Evolutionary conservation across 352 stramenopile species (phyloP).

Genomic region (Globisporangium rhizosaccharum): DNA sequence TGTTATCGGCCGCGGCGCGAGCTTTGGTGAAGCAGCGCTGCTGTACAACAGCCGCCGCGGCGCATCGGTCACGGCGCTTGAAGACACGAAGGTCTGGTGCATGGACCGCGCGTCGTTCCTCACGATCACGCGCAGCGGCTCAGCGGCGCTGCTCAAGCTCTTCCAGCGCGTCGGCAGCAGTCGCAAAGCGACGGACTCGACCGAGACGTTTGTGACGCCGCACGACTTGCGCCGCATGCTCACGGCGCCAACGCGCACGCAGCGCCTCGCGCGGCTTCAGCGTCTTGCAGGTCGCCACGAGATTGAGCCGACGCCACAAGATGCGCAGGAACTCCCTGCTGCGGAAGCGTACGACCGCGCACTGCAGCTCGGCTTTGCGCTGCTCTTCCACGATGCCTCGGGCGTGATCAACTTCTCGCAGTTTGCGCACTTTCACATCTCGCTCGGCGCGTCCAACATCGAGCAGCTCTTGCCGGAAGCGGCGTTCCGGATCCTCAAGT

Average conservation of each 20-base stretch:
- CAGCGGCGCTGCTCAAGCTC: slow-evolving; percentile 64
- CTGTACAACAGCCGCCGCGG: slow-evolving; percentile 95
- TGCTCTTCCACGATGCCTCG: slow-evolving; percentile 70
- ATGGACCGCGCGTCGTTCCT: slow-evolving; percentile 87
- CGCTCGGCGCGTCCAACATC: slow-evolving; percentile 53
- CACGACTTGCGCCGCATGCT: slow-evolving; percentile 58
- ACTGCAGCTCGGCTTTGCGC: slow-evolving; percentile 48
- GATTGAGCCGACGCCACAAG: neutral
- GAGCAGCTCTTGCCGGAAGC: slow-evolving; percentile 75
- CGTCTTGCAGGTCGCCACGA: slow-evolving; percentile 12
- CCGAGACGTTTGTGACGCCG: slow-evolving; percentile 58
- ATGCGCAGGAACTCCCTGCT: slow-evolving; percentile 13
- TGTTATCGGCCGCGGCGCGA: slow-evolving; percentile 59
- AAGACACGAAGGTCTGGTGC: slow-evolving; percentile 91
- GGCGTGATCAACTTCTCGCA: slow-evolving; percentile 85
- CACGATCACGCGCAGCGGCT: slow-evolving; percentile 80
- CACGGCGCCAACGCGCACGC: slow-evolving; percentile 16
- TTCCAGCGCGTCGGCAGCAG: slow-evolving; percentile 62
- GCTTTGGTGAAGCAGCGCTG: slow-evolving; percentile 95
- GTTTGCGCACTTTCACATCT: slow-evolving; percentile 87
- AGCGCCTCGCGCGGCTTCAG: slow-evolving; percentile 4
- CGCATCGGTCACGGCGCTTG: slow-evolving; percentile 83
- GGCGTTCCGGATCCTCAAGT: slow-evolving; percentile 68
- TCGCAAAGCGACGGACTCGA: slow-evolving; percentile 21
- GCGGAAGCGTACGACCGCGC: slow-evolving; percentile 41